A percentile compares a stretch with the other conserved stretches of the same genome.
These are phyloP conservation scores for Aspergillus sp. DNA, from an alignment of 2,329 filamentous ascomycete genomes.

Conservation along the genomic window DNA sequence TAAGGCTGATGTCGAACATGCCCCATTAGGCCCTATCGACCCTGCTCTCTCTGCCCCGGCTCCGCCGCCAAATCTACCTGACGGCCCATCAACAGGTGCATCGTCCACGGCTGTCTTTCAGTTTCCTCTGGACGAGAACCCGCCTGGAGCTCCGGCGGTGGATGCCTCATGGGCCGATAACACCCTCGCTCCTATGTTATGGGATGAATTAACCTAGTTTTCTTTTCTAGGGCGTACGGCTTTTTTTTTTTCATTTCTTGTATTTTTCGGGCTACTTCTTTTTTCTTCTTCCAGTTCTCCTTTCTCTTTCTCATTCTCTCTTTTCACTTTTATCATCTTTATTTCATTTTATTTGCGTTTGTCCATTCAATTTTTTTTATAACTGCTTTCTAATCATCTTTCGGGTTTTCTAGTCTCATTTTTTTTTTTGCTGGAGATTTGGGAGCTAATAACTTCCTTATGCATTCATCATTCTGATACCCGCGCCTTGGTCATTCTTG, in stretches of 20 bases:
- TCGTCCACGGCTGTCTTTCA: slow-evolving; percentile 21
- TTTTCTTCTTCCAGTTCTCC: not conserved
- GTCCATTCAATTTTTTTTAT: not conserved
- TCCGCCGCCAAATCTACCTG: slow-evolving; percentile 29
- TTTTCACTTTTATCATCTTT: not conserved
- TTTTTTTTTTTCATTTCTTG: not conserved
- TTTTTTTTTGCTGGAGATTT: not conserved
- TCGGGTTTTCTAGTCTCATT: not conserved
- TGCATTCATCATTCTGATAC: not conserved
- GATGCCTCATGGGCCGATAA: slow-evolving; percentile 37
- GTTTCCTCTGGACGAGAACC: slow-evolving; percentile 34
- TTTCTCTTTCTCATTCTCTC: not conserved
- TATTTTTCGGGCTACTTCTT: not conserved
- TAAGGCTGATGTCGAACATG: slow-evolving; percentile 16
- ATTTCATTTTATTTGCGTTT: not conserved
- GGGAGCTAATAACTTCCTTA: not conserved
- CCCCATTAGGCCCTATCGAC: slow-evolving; percentile 27
- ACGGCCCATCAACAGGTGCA: slow-evolving; percentile 17
- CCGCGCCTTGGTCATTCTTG: not conserved
- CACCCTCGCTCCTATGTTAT: slow-evolving; percentile 40
- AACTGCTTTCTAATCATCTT: not conserved
- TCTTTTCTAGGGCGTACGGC: not conserved
- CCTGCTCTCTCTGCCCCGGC: slow-evolving; percentile 32
- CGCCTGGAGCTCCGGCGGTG: slow-evolving; percentile 16
- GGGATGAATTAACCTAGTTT: slow-evolving; percentile 37